phyloP scores from a whole-genome alignment of 2,329 filamentous ascomycete species.

The Amesomyces nigricolor region DNA sequence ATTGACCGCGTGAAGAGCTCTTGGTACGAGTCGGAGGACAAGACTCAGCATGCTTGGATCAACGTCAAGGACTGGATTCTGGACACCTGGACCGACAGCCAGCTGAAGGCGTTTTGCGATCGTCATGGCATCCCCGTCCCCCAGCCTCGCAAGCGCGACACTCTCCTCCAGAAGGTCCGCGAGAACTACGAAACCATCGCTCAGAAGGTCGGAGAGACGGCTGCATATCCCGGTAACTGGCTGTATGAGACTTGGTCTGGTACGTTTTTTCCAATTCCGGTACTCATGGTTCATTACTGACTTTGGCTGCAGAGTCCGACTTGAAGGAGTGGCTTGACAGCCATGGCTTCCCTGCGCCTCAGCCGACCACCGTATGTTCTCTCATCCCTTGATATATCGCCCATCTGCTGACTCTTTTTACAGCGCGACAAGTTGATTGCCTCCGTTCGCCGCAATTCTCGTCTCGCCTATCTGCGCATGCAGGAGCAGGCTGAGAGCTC shows the following conservation, averaged over 20 bases:
- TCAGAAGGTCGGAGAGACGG: constrained; percentile 67
- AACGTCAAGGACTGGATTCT: constrained; percentile 87
- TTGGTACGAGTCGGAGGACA: constrained; percentile 77
- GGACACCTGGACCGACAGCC: constrained; percentile 90
- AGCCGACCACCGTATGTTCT: constrained; percentile 56
- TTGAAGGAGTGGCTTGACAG: constrained; percentile 91
- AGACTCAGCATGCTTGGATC: constrained; percentile 63
- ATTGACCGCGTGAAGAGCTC: constrained; percentile 61
- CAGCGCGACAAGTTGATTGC: constrained; percentile 83
- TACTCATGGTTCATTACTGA: background rate
- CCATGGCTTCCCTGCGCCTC: constrained; percentile 78
- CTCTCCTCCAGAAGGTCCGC: constrained; percentile 69
- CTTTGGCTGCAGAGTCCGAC: constrained; percentile 60
- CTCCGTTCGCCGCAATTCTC: constrained; percentile 82
- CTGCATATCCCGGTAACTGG: constrained; percentile 91
- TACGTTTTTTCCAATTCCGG: constrained; percentile 14
- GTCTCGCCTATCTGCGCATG: constrained; percentile 66
- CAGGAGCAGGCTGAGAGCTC: constrained; percentile 56
- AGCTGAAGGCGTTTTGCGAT: constrained; percentile 89
- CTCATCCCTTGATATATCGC: background rate
- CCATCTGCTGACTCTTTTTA: constrained; percentile 18
- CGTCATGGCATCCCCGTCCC: constrained; percentile 81
- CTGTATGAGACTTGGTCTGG: constrained; percentile 79
- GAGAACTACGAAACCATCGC: constrained; percentile 75
- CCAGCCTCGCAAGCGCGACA: constrained; percentile 80